Base-by-base conservation (phyloP, 2,329 filamentous ascomycete species). In the Xylariales sp. region DNA sequence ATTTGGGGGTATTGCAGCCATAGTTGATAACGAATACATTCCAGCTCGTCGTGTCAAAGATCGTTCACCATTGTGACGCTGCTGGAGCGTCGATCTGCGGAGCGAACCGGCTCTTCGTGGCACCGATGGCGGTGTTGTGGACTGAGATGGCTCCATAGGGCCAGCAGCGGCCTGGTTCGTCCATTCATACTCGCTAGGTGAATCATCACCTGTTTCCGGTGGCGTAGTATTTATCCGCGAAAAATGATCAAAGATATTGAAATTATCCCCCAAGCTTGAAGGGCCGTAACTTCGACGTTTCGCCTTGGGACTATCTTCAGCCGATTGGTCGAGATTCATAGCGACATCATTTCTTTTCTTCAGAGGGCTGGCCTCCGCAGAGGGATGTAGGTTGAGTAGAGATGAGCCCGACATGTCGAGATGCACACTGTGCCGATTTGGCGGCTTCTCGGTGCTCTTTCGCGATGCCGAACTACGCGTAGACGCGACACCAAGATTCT, bases 261-360 rank as follows among this genome's bases (percentile, higher is more conserved):
- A 91, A 72, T 86, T 86, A 32, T 83, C 79, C 53, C 85, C 85
- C 69, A 90, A 83, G 72, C 82, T 87, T n/a, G 90, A 84, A 50
- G 90, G 87, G 57, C 91, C 91, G 78, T 97, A 93, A 80, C 94
- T 97, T 75, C 96, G 89, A 72, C 96, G 88, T 83, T 97, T 97
- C 54, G 94, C 93, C 67, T 95, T 92, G 0, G 96, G 95, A 76
- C 93, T 97, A 73, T 92, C 92, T 64, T 92, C 85, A 74, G 87
- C 91, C 34, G 89, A 85, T 71, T 93, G 91, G 75, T 97, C 94
- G 56, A 97, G 82, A 75, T 93, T 93, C 92, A 97, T 95, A 59
- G 91, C 91, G 50, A 92, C 91, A 82, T 98, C 95, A 76, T 91
- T 95, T 74, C 96, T 90, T 85, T 98, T 90, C 85, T 98, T 97